Evolutionary conservation across 768 basidiomycete species (phyloP).

Genomic region (Suillus decipiens): DNA sequence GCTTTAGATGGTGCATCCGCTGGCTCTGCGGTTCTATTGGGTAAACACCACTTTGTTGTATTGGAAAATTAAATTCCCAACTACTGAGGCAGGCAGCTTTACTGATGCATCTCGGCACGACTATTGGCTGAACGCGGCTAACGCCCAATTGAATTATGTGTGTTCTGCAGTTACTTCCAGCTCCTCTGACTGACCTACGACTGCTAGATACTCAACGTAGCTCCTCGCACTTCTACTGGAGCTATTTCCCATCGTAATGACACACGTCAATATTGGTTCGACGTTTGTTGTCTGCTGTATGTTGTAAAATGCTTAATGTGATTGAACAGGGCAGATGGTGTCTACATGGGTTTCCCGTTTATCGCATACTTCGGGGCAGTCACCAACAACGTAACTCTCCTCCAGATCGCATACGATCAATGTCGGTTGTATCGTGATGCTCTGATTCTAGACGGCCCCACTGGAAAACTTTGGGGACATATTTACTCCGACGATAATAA

Average conservation of each 20-base stretch:
- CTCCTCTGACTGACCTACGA: background rate
- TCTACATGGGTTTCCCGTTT: constrained; percentile 48
- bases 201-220: constrained; percentile 24
- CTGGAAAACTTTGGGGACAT: constrained; percentile 39
- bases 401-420: constrained; percentile 42
- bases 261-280: constrained; percentile 33
- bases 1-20: constrained; percentile 32
- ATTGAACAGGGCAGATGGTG: constrained; percentile 34
- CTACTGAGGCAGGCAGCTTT: constrained; percentile 12
- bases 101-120: constrained; percentile 17
- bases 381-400: constrained; percentile 36
- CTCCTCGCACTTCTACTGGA: constrained; percentile 35
- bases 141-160: constrained; percentile 26
- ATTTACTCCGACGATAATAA: constrained; percentile 22
- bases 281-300: background rate
- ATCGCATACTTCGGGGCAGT: constrained; percentile 43
- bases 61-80: background rate
- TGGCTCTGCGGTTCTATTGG: constrained; percentile 26
- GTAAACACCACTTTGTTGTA: constrained; percentile 11
- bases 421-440: constrained; percentile 41
- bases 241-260: constrained; percentile 43
- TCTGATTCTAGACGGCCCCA: constrained; percentile 31
- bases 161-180: background rate
- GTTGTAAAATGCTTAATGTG: background rate
- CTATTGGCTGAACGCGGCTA: constrained; percentile 25